Conservation (phyloP, 768 basidiomycete genomes). For the Hebeloma cylindrosporum region DNA sequence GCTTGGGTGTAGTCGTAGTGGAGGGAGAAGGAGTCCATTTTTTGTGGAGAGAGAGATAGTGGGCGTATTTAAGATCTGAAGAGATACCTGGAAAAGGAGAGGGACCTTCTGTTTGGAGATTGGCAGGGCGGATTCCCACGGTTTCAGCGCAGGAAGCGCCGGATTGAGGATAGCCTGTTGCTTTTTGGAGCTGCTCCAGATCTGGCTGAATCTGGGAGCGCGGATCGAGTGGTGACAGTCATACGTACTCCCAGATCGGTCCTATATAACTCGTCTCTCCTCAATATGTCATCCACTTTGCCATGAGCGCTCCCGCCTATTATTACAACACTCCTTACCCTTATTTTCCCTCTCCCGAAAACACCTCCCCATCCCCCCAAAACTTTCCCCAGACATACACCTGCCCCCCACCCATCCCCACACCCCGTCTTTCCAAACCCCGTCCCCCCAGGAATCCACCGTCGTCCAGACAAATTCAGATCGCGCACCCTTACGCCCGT, state of each 20-base stretch:
- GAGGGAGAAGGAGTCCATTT: conserved; percentile 7
- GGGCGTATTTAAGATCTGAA: conserved; percentile 15
- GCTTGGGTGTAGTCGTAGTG: conserved; percentile 9
- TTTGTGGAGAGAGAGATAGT: conserved; percentile 5
- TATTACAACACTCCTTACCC: conserved; percentile 12
- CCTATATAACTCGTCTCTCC: neutral
- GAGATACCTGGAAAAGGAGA: conserved; percentile 22
- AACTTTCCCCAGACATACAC: neutral
- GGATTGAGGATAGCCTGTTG: conserved; percentile 9
- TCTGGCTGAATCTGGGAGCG: conserved; percentile 18
- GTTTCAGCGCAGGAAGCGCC: conserved; percentile 33
- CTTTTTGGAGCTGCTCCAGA: conserved; percentile 7
- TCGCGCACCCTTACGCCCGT: conserved; percentile 69
- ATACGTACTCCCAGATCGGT: conserved; percentile 18
- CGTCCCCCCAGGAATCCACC: conserved; percentile 7
- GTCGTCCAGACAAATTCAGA: conserved; percentile 22
- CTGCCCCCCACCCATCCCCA: neutral
- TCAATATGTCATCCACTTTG: neutral
- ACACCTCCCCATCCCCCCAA: neutral
- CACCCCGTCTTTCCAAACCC: conserved; percentile 6
- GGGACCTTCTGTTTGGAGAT: conserved; percentile 14
- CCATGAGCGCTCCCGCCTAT: neutral
- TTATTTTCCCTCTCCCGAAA: neutral
- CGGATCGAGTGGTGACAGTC: conserved; percentile 23
- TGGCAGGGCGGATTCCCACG: conserved; percentile 29